phyloP scores from a whole-genome alignment of 768 basidiomycete species.

The Boletus rubescentipes region DNA sequence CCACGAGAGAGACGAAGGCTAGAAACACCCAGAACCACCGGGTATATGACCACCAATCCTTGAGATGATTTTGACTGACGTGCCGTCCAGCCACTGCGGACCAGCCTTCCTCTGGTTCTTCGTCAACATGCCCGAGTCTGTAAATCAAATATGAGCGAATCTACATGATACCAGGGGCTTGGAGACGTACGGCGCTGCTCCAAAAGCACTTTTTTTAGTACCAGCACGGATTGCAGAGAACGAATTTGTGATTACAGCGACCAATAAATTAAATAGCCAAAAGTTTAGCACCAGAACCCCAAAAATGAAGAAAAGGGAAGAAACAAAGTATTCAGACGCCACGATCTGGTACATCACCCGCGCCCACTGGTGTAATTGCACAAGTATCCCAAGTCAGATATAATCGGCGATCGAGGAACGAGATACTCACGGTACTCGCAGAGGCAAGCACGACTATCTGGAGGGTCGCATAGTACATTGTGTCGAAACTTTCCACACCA shows the following conservation, averaged over 20 bases:
- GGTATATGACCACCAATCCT: conserved; percentile 56
- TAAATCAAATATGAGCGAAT: background rate
- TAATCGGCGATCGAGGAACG: background rate
- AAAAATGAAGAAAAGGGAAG: conserved; percentile 83
- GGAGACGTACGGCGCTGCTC: conserved; percentile 49
- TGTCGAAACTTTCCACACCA: conserved; percentile 82
- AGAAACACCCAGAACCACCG: conserved; percentile 75
- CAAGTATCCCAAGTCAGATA: background rate
- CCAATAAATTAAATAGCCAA: conserved; percentile 90
- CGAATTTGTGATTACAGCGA: conserved; percentile 94
- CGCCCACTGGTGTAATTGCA: conserved; percentile 54
- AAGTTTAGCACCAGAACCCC: conserved; percentile 88
- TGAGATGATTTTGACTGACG: conserved; percentile 46
- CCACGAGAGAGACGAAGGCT: conserved; percentile 64
- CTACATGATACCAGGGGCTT: background rate
- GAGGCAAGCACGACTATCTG: conserved; percentile 86
- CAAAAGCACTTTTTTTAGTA: conserved; percentile 91
- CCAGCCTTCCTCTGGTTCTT: conserved; percentile 68
- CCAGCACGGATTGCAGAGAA: conserved; percentile 85
- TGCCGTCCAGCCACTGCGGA: conserved; percentile 45
- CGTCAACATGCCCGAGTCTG: conserved; percentile 42
- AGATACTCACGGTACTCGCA: conserved; percentile 62
- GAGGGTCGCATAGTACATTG: conserved; percentile 74
- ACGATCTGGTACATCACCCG: conserved; percentile 85
- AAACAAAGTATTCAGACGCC: conserved; percentile 87